Evolutionary conservation across 768 basidiomycete genomes (phyloP), one percentile per base, ranked within the genome.

Genomic region (Lentinula aciculospora): DNA sequence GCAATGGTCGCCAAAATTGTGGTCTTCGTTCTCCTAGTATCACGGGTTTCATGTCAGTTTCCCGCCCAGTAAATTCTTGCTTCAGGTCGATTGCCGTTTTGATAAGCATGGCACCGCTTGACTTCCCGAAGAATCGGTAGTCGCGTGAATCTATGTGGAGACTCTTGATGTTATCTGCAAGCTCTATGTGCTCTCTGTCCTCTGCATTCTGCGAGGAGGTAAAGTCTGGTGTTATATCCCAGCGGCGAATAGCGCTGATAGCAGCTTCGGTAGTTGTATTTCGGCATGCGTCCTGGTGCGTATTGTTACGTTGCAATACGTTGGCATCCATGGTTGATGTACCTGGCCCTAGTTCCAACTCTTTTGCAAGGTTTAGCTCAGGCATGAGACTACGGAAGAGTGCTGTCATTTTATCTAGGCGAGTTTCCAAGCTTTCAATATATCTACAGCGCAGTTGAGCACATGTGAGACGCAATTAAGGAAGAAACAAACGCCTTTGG

Each of bases 371-470:
- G 54, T 84, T 80, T 45, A 81, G 80, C 50, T 87, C 83, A 12
- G 87, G 86, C 62, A 81, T 84, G 45, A 89, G 73, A 27, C 34
- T 53, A 28, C 27, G 50, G 17, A 59, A 27, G n/a, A 87, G 75
- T 40, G 75, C 78, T 60, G 88, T 84, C 71, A 87, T 74, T 64
- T 83, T 84, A 59, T 81, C 78, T 5, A 87, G 63, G 27, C 84
- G 74, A 64, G 68, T 79, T 68, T 88, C 86, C 13, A 87, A 69
- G 51, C 73, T 76, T 63, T 88, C 83, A n/a, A 85, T 80, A 60
- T 84, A 84, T 39, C 79, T 79, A 39, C 7, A 42, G 42, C 9
- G 25, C 9, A 10, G 29, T 27, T 36, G 13, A 34, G 40, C 34
- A 28, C 9, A 27, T 7, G 3, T 34, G 15, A 27, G 15, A 44